These are phyloP conservation scores for Lophium mytilinum DNA, from an alignment of 495 filamentous ascomycete species.

Conservation along the genomic window DNA sequence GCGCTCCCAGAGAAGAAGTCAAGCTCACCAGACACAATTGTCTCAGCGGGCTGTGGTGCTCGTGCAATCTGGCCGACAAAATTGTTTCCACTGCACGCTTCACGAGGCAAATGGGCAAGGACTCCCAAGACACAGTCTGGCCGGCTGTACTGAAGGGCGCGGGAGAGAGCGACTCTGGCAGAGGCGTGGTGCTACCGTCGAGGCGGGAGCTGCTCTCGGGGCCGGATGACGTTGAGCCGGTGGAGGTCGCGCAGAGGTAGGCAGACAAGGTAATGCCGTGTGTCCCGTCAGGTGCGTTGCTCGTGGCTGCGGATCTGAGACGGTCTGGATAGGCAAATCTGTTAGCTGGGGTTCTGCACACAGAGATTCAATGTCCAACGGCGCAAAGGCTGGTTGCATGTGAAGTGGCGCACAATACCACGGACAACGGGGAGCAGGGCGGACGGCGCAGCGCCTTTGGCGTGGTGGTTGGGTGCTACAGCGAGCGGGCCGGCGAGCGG, in stretches of 20 bases:
- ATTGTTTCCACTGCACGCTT: conserved; percentile 11
- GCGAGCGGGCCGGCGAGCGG: conserved; percentile 6
- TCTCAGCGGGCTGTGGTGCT: conserved; percentile 16
- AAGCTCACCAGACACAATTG: conserved; percentile 16
- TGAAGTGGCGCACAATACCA: conserved; percentile 21
- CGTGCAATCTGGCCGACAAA: conserved; percentile 7
- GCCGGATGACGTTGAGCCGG: not conserved
- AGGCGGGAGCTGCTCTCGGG: conserved; percentile 8
- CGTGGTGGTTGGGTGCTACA: conserved; percentile 10
- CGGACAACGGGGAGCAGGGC: conserved; percentile 12
- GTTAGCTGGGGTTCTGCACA: conserved; percentile 14
- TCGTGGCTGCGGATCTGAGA: conserved; percentile 15
- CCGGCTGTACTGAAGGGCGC: not conserved
- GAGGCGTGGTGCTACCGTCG: not conserved
- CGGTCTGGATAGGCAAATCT: conserved; percentile 1
- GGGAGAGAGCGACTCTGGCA: conserved; percentile 2
- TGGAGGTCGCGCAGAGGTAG: not conserved
- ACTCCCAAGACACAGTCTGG: not conserved
- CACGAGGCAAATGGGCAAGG: not conserved
- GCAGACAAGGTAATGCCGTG: not conserved
- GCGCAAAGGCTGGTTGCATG: conserved; percentile 18
- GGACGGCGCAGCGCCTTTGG: too few relatives aligned
- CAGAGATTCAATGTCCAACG: conserved; percentile 6
- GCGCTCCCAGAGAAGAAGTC: conserved; percentile 1
- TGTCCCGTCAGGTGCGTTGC: conserved; percentile 3